phyloP scores from a whole-genome alignment of 495 filamentous ascomycete genomes.

The Extremus antarcticus region DNA sequence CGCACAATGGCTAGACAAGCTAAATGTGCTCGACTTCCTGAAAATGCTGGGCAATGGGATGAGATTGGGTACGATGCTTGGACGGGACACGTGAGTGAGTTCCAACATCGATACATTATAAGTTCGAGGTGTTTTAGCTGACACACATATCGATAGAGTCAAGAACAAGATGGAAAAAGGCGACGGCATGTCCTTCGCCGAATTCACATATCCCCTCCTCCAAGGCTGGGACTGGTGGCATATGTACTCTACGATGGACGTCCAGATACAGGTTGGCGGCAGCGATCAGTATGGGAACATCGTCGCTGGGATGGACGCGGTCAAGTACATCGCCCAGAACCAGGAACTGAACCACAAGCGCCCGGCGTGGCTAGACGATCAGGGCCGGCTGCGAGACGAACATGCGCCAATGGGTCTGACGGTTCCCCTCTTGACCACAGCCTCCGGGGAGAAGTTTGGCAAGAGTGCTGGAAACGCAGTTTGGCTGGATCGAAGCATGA shows the following conservation, averaged over 20 bases:
- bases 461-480: conserved; percentile 92
- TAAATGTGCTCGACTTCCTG: conserved; percentile 64
- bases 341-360: conserved; percentile 9
- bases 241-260: conserved; percentile 50
- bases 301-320: conserved; percentile 71
- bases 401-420: conserved; percentile 66
- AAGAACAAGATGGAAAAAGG: conserved; percentile 67
- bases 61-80: conserved; percentile 75
- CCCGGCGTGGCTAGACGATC: conserved; percentile 15
- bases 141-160: conserved; percentile 45
- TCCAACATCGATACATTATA: background rate
- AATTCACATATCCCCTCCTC: conserved; percentile 86
- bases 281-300: conserved; percentile 97
- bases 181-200: conserved; percentile 85
- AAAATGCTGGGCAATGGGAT: conserved; percentile 57
- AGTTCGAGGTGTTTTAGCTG: conserved; percentile 9
- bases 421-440: conserved; percentile 75
- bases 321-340: conserved; percentile 55
- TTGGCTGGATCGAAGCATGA: conserved; percentile 79
- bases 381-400: conserved; percentile 21
- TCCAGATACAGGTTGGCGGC: conserved; percentile 82
- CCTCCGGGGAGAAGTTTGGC: conserved; percentile 81
- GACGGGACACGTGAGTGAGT: conserved; percentile 69
- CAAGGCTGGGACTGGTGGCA: conserved; percentile 97
- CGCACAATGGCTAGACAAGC: conserved; percentile 49